Base-by-base conservation (phyloP, 805 yeast species). In the Candida sakaeoensis region DNA sequence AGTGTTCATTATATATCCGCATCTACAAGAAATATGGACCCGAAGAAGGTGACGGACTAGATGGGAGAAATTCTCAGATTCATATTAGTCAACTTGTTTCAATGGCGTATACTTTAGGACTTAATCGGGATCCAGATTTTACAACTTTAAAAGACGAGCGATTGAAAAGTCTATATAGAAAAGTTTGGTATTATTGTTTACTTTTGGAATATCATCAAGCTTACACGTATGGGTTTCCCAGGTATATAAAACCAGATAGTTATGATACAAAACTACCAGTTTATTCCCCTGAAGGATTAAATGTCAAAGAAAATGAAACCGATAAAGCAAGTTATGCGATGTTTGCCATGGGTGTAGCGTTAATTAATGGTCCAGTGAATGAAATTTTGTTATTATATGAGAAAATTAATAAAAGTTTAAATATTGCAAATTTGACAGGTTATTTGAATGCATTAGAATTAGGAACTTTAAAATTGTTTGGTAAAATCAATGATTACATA, bases 261-360 rank as follows among this genome's bases (percentile, higher is more conserved):
- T 78, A 55, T 47, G 82, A 78, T 49, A 76, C 83, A 0, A 52
- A 60, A 42, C 42, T 69, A 1, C 72, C 72, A 0, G 53, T 41
- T 33, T 56, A 44, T 32, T 42, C 44, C 2, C 47, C 65, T 58
- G 79, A 68, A 4, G 55, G 54, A 16, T 52, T 60, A 5, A 69
- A 67, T 37, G 51, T 58, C 9, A 18, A 24, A 3, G 68, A 70
- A 48, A 46, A 58, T 10, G 61, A 55, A 6, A 39, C 60, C 26
- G 80, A 77, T 38, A 47, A 54, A 17, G 56, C 72, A 1, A 48
- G 62, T 4, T 45, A 58, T 6, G 53, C 60, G 2, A 59, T 61
- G 36, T 46, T 49, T 7, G 57, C 62, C 13, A 47, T 62, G 26
- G 48, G 55, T 4, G 50, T 50, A 21, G 65, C 73, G 6, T 55